A percentile compares a stretch with the other conserved stretches of the same genome.
Conservation (phyloP, 768 basidiomycete species). For the Porphyrellus cyaneotinctus region DNA sequence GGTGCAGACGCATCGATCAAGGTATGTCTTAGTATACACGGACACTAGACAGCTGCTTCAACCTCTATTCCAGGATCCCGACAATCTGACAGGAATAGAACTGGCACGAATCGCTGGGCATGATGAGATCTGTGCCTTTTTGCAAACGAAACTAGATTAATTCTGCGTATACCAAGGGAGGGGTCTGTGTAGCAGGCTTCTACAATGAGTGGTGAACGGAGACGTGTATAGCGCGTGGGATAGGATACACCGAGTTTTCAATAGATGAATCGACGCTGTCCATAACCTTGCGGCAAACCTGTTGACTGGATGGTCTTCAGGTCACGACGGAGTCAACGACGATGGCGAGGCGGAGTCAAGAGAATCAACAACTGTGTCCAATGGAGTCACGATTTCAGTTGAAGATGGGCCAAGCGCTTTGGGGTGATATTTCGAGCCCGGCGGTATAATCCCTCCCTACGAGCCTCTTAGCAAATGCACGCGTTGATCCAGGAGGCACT, state of each 20-base stretch:
- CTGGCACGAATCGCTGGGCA: slow-evolving; percentile 59
- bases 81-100: slow-evolving; percentile 57
- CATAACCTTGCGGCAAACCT: background rate
- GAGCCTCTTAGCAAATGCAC: slow-evolving; percentile 5
- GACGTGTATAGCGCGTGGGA: background rate
- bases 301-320: background rate
- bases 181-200: background rate
- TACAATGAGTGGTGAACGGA: slow-evolving; percentile 5
- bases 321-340: slow-evolving; percentile 9
- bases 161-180: slow-evolving; percentile 6
- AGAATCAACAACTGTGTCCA: background rate
- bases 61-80: slow-evolving; percentile 52
- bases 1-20: slow-evolving; percentile 65
- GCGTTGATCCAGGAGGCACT: slow-evolving; percentile 1
- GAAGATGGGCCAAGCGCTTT: slow-evolving; percentile 27
- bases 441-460: slow-evolving; percentile 60
- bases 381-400: background rate
- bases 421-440: slow-evolving; percentile 53
- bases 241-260: background rate
- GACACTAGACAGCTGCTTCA: background rate
- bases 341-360: background rate
- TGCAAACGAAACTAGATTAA: slow-evolving; percentile 16
- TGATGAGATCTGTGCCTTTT: slow-evolving; percentile 43
- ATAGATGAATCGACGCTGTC: background rate
- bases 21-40: slow-evolving; percentile 37